phyloP scores from a whole-genome alignment of 495 filamentous ascomycete genomes.

The Penicillium macrosclerotiorum region DNA sequence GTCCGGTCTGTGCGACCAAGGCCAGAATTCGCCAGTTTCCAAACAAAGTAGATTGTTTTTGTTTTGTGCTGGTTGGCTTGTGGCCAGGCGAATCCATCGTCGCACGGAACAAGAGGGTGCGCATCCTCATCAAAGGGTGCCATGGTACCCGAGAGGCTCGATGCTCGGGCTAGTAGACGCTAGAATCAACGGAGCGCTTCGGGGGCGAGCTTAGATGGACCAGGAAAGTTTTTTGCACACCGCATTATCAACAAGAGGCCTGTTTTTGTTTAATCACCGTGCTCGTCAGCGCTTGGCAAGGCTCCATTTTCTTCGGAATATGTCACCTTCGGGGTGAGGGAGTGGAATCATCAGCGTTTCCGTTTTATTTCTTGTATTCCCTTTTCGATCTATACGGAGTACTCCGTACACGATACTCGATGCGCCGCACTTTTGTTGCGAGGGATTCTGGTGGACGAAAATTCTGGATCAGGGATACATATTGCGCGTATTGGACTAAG shows the following conservation, averaged over 20 bases:
- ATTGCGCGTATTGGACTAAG: no score
- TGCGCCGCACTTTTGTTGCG: no score
- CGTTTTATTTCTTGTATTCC: no score
- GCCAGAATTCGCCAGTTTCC: not conserved
- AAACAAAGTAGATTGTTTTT: slow-evolving; percentile 4
- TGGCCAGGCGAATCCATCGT: slow-evolving; percentile 9
- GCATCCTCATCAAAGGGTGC: slow-evolving; percentile 30
- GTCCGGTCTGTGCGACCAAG: not conserved
- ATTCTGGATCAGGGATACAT: no score
- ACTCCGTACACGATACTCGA: no score
- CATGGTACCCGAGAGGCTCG: slow-evolving; percentile 22
- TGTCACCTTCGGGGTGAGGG: no score
- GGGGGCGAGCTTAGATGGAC: slow-evolving; percentile 23
- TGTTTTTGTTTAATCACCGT: no score
- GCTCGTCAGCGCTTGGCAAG: no score
- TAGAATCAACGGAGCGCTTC: slow-evolving; percentile 17
- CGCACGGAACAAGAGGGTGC: slow-evolving; percentile 12
- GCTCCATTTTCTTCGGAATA: no score
- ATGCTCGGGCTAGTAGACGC: slow-evolving; percentile 23
- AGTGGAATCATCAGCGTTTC: no score
- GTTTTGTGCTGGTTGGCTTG: not conserved
- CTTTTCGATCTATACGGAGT: no score
- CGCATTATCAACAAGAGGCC: slow-evolving; percentile 21
- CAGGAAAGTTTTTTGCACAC: slow-evolving; percentile 20
- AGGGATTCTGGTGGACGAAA: no score